Evolutionary conservation across 2,329 filamentous ascomycete genomes (phyloP).

Genomic region (Parastagonospora avenae): DNA sequence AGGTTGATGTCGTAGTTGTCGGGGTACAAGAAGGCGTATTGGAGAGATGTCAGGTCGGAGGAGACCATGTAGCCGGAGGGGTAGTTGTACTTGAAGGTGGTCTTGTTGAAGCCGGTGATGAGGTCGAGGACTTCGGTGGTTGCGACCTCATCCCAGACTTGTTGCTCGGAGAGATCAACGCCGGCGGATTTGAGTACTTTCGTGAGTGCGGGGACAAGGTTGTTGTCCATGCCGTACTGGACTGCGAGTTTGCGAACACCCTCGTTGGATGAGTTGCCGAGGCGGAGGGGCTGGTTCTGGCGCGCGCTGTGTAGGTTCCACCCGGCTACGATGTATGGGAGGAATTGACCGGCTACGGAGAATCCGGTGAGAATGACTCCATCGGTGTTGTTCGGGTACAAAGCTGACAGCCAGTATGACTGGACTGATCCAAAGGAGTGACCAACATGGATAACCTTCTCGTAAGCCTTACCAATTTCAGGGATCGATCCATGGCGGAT

Average conservation of each 20-base stretch:
- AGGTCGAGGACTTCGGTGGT: constrained; percentile 39
- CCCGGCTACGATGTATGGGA: constrained; percentile 50
- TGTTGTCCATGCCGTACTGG: constrained; percentile 14
- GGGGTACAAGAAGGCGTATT: constrained; percentile 57
- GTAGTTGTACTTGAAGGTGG: constrained; percentile 28
- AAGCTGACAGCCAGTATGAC: constrained; percentile 60
- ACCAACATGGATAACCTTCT: constrained; percentile 63
- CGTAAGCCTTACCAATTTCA: constrained; percentile 45
- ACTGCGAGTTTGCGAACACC: constrained; percentile 11
- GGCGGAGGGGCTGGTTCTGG: constrained; percentile 48
- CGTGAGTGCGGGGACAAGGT: constrained; percentile 23
- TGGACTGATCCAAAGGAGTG: constrained; percentile 68
- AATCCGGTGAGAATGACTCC: constrained; percentile 67
- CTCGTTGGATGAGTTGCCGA: constrained; percentile 37
- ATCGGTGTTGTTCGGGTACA: constrained; percentile 60
- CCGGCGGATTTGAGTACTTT: constrained; percentile 19
- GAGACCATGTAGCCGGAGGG: constrained; percentile 60
- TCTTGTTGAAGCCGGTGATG: constrained; percentile 39
- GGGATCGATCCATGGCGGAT: constrained; percentile 55
- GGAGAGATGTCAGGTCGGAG: constrained; percentile 54
- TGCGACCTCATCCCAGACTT: constrained; percentile 34
- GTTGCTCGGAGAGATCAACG: constrained; percentile 15
- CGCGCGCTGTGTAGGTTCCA: constrained; percentile 56
- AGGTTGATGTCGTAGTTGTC: constrained; percentile 62
- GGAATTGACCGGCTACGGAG: constrained; percentile 55